Evolutionary conservation across 352 stramenopile species (phyloP).

Genomic region (Globisporangium viniferum): DNA sequence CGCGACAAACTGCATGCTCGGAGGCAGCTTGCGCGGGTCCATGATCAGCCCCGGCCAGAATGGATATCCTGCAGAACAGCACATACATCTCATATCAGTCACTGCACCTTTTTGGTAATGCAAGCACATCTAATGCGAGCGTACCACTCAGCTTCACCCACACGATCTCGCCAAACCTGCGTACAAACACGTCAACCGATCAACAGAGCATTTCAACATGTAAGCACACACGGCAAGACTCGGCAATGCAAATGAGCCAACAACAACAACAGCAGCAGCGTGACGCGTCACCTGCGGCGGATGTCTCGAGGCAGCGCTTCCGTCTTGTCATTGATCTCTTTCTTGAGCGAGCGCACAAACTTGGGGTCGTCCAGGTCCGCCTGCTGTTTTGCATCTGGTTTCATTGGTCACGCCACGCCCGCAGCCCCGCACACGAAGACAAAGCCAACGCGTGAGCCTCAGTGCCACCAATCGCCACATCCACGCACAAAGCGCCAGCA

Average conservation of each 20-base stretch:
- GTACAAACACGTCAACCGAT: neutral
- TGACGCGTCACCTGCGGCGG: neutral
- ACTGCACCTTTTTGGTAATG: neutral
- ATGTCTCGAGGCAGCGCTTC: conserved; percentile 9
- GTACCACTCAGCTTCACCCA: conserved; percentile 13
- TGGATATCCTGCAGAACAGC: conserved; percentile 10
- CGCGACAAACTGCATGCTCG: conserved; percentile 8
- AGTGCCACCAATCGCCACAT: neutral
- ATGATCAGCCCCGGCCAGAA: conserved; percentile 14
- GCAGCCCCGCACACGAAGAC: neutral
- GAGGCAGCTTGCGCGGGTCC: conserved; percentile 15
- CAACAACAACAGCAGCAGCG: neutral
- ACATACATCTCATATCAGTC: neutral
- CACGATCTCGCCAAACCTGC: conserved; percentile 16
- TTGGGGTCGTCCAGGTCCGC: conserved; percentile 4
- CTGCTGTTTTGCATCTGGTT: neutral
- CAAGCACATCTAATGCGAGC: neutral
- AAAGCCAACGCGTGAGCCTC: neutral
- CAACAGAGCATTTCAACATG: neutral
- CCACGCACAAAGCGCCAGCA: neutral
- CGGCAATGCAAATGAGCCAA: neutral
- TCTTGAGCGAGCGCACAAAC: conserved; percentile 9
- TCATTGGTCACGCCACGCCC: neutral
- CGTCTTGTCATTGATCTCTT: conserved; percentile 11
- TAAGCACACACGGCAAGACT: neutral